Evolutionary conservation across 177 flowering plant species (phyloP), one percentile per base, ranked within the genome.

Genomic region (Tripterygium wilfordii): DNA sequence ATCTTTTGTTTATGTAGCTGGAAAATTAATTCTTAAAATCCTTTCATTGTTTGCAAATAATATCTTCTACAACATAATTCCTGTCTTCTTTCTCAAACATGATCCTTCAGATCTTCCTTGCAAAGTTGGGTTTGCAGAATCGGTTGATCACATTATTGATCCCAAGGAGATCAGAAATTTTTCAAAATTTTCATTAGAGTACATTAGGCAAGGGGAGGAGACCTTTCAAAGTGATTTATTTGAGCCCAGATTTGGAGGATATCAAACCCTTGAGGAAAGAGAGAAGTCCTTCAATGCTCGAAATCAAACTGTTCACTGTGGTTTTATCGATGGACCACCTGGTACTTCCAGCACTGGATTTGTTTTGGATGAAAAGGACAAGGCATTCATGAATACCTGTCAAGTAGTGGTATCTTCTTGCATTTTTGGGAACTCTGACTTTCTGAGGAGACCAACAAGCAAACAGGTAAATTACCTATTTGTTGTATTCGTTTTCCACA

Each of bases 391-490:
- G 98, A 67, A 50, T 36, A 64, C 72, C 25, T 92, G 98, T 60
- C 59, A n/a, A 21, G 62, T 88, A 58, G 94, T 62, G 24, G 98
- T 92, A 21, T 83, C 96, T 25, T 92, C 96, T 30, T 85, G 98
- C 74, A 92, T 88, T 43, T 92, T 92, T 73, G 96, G 98, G 30
- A 88, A 79, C 70, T 88, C 80, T 42, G 96, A 92, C 61, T 85
- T 82, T 64, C 48, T 92, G 65, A 75, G 96, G 69, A 58, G 85
- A 54, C 96, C 96, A 23, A 66, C 87, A 29, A 77, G 76, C 52
- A 82, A 64, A 66, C 51, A 48, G 85, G 98, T 92, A 78, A 48
- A 19, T 25, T 15, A 46, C 7, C 21, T 50, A 18, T 36, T 19
- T 27, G 20, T 21, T 33, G 8, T 5, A 10, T 42, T 41, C 37